These are phyloP conservation scores for Corymbia calophylla DNA, from an alignment of 441 rosid genomes.

Conservation along the genomic window DNA sequence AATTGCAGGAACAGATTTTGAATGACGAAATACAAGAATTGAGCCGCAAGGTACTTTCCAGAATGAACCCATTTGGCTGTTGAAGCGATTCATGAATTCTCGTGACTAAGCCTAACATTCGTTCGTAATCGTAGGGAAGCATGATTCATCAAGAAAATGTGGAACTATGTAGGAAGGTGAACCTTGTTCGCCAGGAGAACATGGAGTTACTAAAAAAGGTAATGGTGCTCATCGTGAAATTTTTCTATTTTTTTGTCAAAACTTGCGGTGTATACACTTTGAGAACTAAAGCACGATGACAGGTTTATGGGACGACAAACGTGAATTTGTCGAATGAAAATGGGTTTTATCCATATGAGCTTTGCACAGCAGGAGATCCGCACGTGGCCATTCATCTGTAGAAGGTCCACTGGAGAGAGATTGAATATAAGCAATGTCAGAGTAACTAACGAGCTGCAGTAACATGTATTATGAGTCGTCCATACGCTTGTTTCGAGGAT, in stretches of 20 bases:
- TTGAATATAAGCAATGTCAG: not conserved
- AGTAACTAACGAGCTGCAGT: not conserved
- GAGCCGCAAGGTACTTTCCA: constrained; percentile 19
- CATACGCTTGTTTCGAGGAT: not conserved
- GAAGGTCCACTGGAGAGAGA: not conserved
- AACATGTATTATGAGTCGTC: not conserved
- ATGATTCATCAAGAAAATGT: constrained; percentile 47
- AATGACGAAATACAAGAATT: constrained; percentile 34
- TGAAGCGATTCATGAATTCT: not conserved
- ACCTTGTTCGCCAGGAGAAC: constrained; percentile 32
- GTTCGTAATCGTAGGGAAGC: constrained; percentile 3
- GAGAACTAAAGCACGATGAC: not conserved
- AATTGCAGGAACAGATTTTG: constrained; percentile 33
- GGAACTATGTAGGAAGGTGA: constrained; percentile 45
- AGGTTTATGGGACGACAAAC: constrained; percentile 34
- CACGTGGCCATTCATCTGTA: constrained; percentile 29
- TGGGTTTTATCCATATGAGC: constrained; percentile 9
- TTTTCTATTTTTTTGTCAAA: not conserved
- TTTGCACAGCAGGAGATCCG: constrained; percentile 15
- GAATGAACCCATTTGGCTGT: not conserved
- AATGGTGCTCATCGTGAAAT: not conserved
- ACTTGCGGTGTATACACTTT: not conserved
- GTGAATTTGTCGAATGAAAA: constrained; percentile 13
- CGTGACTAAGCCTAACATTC: not conserved
- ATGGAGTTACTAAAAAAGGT: constrained; percentile 38